Conservation (phyloP, 208 protist genomes). For the Phytomonas francai region DNA sequence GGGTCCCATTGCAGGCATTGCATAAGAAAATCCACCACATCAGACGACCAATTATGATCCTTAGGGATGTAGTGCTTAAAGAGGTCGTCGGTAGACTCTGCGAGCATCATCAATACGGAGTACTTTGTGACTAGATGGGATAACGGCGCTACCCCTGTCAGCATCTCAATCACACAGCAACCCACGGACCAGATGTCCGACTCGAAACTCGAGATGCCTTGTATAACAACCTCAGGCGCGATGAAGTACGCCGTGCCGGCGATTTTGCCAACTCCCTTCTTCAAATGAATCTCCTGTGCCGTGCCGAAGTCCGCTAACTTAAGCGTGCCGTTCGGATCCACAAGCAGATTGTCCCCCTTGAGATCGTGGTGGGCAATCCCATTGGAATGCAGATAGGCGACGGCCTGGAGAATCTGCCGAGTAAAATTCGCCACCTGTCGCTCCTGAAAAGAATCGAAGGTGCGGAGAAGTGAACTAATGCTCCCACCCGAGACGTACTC, state of each 20-base stretch:
- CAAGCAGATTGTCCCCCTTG: slow-evolving; percentile 89
- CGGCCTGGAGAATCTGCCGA: slow-evolving; percentile 72
- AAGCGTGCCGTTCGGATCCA: slow-evolving; percentile 58
- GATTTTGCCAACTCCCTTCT: slow-evolving; percentile 15
- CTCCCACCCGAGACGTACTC: slow-evolving; percentile 90
- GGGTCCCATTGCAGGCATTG: slow-evolving; percentile 54
- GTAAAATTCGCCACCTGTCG: slow-evolving; percentile 60
- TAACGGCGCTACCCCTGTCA: slow-evolving; percentile 62
- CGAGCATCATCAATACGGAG: slow-evolving; percentile 73
- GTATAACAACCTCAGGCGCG: slow-evolving; percentile 81
- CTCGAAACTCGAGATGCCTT: slow-evolving; percentile 19
- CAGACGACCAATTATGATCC: slow-evolving; percentile 28
- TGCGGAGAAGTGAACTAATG: slow-evolving; percentile 66
- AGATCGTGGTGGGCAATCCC: slow-evolving; percentile 88
- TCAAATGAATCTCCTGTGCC: slow-evolving; percentile 30
- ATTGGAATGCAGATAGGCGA: slow-evolving; percentile 77
- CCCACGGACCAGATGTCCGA: slow-evolving; percentile 90
- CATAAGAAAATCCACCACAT: slow-evolving; percentile 49
- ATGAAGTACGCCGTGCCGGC: slow-evolving; percentile 89
- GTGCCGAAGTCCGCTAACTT: slow-evolving; percentile 87
- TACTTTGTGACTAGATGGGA: slow-evolving; percentile 61
- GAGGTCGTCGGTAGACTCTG: slow-evolving; percentile 34
- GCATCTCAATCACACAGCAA: slow-evolving; percentile 89
- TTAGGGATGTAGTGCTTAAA: slow-evolving; percentile 50
- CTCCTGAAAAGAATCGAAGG: slow-evolving; percentile 75